Evolutionary conservation across 371 early-diverging fungal species (phyloP), one percentile per base, ranked within the genome.

Genomic region (Actinomortierella ambigua): DNA sequence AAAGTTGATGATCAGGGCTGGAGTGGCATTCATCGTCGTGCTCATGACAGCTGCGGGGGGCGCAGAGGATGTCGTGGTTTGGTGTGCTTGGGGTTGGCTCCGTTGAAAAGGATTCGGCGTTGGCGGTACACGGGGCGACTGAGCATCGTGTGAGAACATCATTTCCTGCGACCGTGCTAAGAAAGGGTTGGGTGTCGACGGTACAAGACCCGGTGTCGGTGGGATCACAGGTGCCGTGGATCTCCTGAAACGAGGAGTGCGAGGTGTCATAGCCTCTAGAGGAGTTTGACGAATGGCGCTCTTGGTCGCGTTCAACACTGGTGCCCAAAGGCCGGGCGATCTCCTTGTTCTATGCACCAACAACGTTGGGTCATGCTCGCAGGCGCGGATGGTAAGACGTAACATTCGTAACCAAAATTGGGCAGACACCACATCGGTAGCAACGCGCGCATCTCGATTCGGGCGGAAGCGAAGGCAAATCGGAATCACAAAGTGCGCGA

Each of bases 401-500:
- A 34, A 59, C 68, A 50, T 61, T 53, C 55, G 67, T 59, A 63
- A 48, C 70, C 66, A 77, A 53, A 63, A 79, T 42, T 56, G 70
- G 67, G 65, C 62, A 43, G 65, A 66, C 29, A 69, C 22, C 27
- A 62, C 68, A 63, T 55, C 77, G 68, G 68, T 64, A 59, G 47
- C 63, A 60, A 9, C 79, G 41, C 61, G 82, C 59, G 61, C 71
- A 0, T 55, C 63, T 17, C 40, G 47, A 4, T 57, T 40, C 5
- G 59, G 52, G 48, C 66, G 61, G 59, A 73, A 85, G 23, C 84
- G 82, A 17, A 87, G 70, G 42, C 85, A 84, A 18, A 84, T 62
- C 0, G 87, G 87, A 9, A 85, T 70, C 17, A 87, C 52, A 39
- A 87, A 75, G 28, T 80, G 69, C 1, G 78, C 82, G 29, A 87